Evolutionary conservation across 2,329 filamentous ascomycete genomes (phyloP), one percentile per base, ranked within the genome.

Genomic region (Myrmaecium sp.): DNA sequence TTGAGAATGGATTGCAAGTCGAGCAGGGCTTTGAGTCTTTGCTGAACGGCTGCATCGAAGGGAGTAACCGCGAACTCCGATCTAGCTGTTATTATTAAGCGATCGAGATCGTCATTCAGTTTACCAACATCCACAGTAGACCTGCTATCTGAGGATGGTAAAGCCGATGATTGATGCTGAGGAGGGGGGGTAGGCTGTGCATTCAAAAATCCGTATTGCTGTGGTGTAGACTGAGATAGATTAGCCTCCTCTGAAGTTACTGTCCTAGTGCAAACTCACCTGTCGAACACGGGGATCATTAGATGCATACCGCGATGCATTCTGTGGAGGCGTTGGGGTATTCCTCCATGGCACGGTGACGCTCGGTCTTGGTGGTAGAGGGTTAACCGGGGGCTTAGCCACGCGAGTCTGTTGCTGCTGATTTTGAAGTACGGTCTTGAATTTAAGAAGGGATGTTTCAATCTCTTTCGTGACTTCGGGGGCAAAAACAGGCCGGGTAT

Each of bases 381-480:
- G 36, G 32, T 49, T 41, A 22, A 43, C 61, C 12, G 66, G 43
- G 31, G 70, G 64, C 34, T 66, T 64, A 35, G 71, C 68, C 26
- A 51, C 58, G 36, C 66, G 62, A 24, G 60, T 53, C 36, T 65
- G 60, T 37, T 71, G 66, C 34, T 69, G 60, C 18, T 58, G 59
- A 35, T 74, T 70, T 32, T 75, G 55, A 17, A 67, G 66, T 14
- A 64, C 61, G 23, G 66, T 69, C 33, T 66, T 64, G 27, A 79
- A 82, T 52, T 89, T 93, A 51, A 89, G 81, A 32, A 98, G 62
- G 26, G 86, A 84, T 52, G 82, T 92, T 52, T 98, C 89, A 39
- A 98, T 95, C 22, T 81, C 80, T 27, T 78, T 70, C 22, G 86
- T 91, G 31, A 84, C 70, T 30, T 95, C 83, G 20, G 72, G 66